Percentiles rank a stretch among this genome's conserved stretches.
Evolutionary conservation across 805 yeast genomes (phyloP).

Genomic region (Yarrowia porcina): DNA sequence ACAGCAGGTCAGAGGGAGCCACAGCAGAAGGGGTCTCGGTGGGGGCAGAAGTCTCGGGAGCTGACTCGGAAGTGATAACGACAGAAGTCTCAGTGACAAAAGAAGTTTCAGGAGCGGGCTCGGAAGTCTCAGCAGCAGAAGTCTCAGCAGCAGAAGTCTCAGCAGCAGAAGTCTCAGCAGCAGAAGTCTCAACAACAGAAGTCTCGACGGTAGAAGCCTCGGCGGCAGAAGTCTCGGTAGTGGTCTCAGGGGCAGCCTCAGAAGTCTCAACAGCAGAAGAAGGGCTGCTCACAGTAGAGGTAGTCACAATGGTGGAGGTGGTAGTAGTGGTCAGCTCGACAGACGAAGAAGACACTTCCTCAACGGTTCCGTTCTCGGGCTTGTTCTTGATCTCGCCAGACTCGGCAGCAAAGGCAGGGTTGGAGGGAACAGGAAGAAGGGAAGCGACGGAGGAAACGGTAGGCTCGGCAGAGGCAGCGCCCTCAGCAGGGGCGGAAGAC

Average conservation of each 20-base stretch:
- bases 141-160: background rate
- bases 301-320: background rate
- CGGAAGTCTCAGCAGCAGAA: background rate
- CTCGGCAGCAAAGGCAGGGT: constrained; percentile 2
- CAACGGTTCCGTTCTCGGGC: background rate
- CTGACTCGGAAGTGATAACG: background rate
- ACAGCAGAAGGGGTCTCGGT: background rate
- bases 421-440: background rate
- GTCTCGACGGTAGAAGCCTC: background rate
- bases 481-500: background rate
- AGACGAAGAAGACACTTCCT: background rate
- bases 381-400: constrained; percentile 9
- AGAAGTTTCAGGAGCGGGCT: background rate
- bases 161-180: background rate
- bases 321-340: background rate
- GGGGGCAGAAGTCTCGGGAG: background rate
- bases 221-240: background rate
- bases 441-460: background rate
- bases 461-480: background rate
- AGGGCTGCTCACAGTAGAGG: background rate
- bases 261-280: background rate
- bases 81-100: background rate
- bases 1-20: constrained; percentile 24
- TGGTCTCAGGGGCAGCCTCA: background rate
- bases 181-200: background rate